Evolutionary conservation across 1,284 basidiomycete species (phyloP).

Genomic region (Apiotrichum domesticum): DNA sequence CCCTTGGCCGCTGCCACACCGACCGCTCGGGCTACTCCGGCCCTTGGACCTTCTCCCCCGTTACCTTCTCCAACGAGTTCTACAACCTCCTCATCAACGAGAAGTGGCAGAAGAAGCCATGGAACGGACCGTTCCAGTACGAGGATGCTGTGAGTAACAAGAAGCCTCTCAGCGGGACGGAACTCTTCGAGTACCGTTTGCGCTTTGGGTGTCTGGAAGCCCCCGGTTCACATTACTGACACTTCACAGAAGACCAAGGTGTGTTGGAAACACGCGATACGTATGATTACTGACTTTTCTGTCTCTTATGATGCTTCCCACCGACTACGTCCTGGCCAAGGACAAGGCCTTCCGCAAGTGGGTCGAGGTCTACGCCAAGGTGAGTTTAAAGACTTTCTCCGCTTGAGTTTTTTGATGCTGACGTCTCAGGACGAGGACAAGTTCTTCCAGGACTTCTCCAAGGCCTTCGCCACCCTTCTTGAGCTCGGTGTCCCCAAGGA

Average conservation of each 20-base stretch:
- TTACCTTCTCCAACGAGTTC: conserved; percentile 75
- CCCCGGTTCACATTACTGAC: not conserved
- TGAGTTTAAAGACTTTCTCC: not conserved
- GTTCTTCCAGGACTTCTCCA: conserved; percentile 84
- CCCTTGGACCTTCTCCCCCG: conserved; percentile 50
- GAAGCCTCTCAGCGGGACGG: not conserved
- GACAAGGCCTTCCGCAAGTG: conserved; percentile 86
- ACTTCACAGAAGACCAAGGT: conserved; percentile 17
- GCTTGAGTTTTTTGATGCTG: not conserved
- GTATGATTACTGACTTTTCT: conserved; percentile 16
- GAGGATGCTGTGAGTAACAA: conserved; percentile 61
- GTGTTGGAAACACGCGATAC: no score
- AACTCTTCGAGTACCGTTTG: not conserved
- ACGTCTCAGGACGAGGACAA: conserved; percentile 56
- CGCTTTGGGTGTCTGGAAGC: no score
- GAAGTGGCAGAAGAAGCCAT: conserved; percentile 59
- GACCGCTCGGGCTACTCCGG: conserved; percentile 77
- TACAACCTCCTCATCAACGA: conserved; percentile 75
- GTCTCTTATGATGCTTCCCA: conserved; percentile 90
- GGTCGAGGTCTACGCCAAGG: conserved; percentile 72
- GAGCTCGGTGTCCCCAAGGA: conserved; percentile 80
- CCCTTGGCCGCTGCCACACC: conserved; percentile 87
- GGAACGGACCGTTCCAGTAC: conserved; percentile 49
- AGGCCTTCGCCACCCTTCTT: conserved; percentile 66
- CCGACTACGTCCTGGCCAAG: conserved; percentile 68